phyloP scores from a whole-genome alignment of 768 basidiomycete genomes.

The Fomitopsis serialis region DNA sequence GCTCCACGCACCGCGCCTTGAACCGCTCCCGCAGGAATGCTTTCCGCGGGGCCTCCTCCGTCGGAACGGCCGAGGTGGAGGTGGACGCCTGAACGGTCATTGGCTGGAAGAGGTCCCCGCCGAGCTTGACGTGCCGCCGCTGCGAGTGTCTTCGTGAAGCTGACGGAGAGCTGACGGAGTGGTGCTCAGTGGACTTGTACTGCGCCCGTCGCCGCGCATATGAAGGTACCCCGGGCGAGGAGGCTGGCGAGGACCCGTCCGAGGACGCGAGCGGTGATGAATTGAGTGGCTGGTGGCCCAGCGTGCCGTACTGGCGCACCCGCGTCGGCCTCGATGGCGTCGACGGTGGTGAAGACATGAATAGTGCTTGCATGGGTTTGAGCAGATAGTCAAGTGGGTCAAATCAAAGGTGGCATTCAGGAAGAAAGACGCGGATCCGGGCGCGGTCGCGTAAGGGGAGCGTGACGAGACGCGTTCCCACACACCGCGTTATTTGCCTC shows the following conservation, averaged over 20 bases:
- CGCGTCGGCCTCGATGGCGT: not conserved
- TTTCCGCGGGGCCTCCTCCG: conserved; percentile 43
- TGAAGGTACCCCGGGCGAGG: conserved; percentile 41
- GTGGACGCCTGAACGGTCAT: not conserved
- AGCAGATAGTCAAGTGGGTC: no score
- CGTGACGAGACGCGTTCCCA: no score
- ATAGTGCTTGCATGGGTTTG: not conserved
- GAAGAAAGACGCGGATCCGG: no score
- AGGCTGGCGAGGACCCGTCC: conserved; percentile 20
- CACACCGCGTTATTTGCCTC: no score
- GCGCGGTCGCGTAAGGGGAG: no score
- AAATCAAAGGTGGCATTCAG: no score
- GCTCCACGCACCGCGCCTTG: conserved; percentile 55
- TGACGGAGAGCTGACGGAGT: conserved; percentile 25
- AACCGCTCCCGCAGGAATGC: conserved; percentile 55
- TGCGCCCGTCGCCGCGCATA: conserved; percentile 50
- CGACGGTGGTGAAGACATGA: not conserved
- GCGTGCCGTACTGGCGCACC: not conserved
- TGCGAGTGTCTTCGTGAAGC: conserved; percentile 13
- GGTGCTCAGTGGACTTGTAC: conserved; percentile 35
- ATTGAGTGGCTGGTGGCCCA: conserved; percentile 9
- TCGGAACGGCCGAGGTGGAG: not conserved
- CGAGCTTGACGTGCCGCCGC: not conserved
- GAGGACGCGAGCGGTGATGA: conserved; percentile 52
- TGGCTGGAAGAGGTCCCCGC: not conserved